Evolutionary conservation across 2,329 filamentous ascomycete species (phyloP).

Genomic region (Aureobasidium sp.): DNA sequence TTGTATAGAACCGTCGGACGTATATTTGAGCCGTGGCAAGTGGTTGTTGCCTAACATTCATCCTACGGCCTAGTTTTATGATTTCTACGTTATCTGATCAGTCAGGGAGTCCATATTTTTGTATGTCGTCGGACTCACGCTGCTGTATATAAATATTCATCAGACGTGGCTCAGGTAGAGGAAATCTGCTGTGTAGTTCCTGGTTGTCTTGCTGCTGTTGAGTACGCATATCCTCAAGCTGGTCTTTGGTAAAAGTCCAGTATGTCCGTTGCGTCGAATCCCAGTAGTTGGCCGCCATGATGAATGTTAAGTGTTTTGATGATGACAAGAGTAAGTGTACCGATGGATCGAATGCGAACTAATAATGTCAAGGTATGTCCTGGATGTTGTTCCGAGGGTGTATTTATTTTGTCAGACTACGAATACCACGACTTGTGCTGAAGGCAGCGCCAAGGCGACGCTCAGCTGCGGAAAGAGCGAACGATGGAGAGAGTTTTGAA

Average conservation of each 20-base stretch:
- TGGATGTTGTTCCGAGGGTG: background rate
- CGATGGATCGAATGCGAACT: background rate
- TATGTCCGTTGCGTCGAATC: conserved; percentile 82
- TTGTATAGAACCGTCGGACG: conserved; percentile 86
- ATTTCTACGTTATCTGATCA: conserved; percentile 51
- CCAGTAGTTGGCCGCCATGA: conserved; percentile 95
- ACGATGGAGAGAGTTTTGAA: background rate
- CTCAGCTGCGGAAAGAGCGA: background rate
- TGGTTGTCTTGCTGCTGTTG: conserved; percentile 49
- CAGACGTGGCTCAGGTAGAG: conserved; percentile 72
- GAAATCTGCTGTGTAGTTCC: conserved; percentile 67
- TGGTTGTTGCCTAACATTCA: conserved; percentile 81
- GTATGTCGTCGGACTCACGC: conserved; percentile 49
- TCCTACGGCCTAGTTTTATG: conserved; percentile 72
- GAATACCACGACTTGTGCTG: background rate
- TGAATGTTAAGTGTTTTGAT: background rate
- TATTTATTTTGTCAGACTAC: background rate
- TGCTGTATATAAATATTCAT: conserved; percentile 89
- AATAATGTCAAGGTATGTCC: background rate
- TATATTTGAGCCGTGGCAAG: conserved; percentile 93
- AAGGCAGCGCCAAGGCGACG: background rate
- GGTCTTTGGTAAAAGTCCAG: conserved; percentile 84
- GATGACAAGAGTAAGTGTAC: background rate
- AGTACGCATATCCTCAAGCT: conserved; percentile 64
- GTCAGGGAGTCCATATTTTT: background rate